phyloP scores from a whole-genome alignment of 2,329 filamentous ascomycete species.

The Escovopsis weberi region DNA sequence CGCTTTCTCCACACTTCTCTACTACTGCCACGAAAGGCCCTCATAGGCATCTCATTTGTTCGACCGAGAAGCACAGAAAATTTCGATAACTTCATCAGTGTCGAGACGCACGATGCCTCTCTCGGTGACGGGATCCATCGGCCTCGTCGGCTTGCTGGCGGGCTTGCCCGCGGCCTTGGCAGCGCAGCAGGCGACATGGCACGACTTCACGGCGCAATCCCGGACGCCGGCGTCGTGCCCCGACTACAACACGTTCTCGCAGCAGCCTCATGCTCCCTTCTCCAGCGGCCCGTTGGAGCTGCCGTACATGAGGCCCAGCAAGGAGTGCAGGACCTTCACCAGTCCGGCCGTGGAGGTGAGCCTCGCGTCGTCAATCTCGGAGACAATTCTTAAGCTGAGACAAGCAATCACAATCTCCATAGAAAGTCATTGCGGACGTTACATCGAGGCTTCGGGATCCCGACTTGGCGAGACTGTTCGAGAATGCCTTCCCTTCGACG shows the following conservation, averaged over 20 bases:
- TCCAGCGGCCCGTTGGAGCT: constrained; percentile 10
- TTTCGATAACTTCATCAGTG: too few relatives aligned
- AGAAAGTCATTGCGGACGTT: constrained; percentile 20
- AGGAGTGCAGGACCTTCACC: constrained; percentile 14
- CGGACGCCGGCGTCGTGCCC: constrained; percentile 12
- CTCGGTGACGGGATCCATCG: too few relatives aligned
- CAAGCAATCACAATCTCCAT: background rate
- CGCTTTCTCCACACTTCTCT: too few relatives aligned
- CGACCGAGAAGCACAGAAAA: too few relatives aligned
- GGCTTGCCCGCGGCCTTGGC: constrained; percentile 1
- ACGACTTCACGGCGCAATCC: constrained; percentile 3
- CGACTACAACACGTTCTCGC: constrained; percentile 11
- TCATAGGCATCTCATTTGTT: too few relatives aligned
- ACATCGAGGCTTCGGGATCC: constrained; percentile 27
- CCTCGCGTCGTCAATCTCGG: background rate
- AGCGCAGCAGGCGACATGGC: constrained; percentile 1
- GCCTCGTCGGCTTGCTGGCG: constrained; percentile 2
- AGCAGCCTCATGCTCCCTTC: constrained; percentile 10
- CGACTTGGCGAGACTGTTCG: constrained; percentile 66
- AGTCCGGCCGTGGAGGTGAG: constrained; percentile 14
- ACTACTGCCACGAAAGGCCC: too few relatives aligned
- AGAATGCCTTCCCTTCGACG: constrained; percentile 73
- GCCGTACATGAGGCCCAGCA: constrained; percentile 14
- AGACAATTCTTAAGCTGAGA: too few relatives aligned
- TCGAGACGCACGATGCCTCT: background rate